phyloP scores from a whole-genome alignment of 2,329 filamentous ascomycete species.

The Exophiala aquamarina region DNA sequence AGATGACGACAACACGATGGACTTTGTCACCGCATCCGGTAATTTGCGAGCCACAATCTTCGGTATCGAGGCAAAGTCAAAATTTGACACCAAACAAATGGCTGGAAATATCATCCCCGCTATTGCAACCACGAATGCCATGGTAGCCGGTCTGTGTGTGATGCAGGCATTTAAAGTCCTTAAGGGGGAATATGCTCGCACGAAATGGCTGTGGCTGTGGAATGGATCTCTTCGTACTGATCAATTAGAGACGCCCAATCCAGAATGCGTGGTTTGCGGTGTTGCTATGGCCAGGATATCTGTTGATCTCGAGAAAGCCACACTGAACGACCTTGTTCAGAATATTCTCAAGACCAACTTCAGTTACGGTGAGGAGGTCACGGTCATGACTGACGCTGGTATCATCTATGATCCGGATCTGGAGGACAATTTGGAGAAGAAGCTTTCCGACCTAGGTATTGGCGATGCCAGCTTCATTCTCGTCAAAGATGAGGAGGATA shows the following conservation, averaged over 20 bases:
- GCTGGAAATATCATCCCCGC: slow-evolving; percentile 98
- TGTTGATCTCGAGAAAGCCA: slow-evolving; percentile 70
- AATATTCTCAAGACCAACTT: slow-evolving; percentile 68
- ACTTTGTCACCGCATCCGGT: slow-evolving; percentile 88
- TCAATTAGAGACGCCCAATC: slow-evolving; percentile 68
- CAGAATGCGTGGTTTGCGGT: slow-evolving; percentile 79
- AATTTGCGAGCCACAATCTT: slow-evolving; percentile 91
- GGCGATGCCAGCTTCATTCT: slow-evolving; percentile 74
- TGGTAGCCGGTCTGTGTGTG: slow-evolving; percentile 89
- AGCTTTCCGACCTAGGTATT: slow-evolving; percentile 74
- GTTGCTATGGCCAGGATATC: slow-evolving; percentile 66
- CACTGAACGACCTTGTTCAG: slow-evolving; percentile 76
- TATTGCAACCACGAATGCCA: slow-evolving; percentile 96
- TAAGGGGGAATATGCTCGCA: slow-evolving; percentile 66
- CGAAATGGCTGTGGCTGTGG: slow-evolving; percentile 84
- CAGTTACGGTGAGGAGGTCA: slow-evolving; percentile 78
- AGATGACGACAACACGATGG: slow-evolving; percentile 89
- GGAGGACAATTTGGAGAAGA: slow-evolving; percentile 80
- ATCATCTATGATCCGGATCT: slow-evolving; percentile 89
- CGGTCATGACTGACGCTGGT: slow-evolving; percentile 70
- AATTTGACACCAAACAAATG: slow-evolving; percentile 98
- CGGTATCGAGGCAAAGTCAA: slow-evolving; percentile 80
- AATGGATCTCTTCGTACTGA: slow-evolving; percentile 55
- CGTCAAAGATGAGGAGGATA: slow-evolving; percentile 71
- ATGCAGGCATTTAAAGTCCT: slow-evolving; percentile 91